These are phyloP conservation scores for Neospora caninum DNA, from an alignment of 169 alveolate species.

Conservation along the genomic window DNA sequence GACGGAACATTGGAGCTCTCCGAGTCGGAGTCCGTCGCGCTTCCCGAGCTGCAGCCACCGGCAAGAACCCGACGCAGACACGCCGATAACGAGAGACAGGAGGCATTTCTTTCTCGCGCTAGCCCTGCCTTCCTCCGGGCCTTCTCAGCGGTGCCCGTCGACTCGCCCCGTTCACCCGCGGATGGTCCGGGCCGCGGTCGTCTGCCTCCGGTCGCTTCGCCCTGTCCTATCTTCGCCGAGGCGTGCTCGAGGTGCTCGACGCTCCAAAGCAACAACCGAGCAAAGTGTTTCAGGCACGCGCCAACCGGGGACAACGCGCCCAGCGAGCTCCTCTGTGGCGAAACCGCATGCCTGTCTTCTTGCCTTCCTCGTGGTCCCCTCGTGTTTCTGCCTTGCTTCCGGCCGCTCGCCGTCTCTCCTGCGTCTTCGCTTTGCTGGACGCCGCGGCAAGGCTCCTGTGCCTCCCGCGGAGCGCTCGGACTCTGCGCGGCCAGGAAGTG, in stretches of 20 bases:
- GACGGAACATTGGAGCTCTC: too few species aligned
- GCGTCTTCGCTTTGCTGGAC: neutral
- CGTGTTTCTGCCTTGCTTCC: neutral
- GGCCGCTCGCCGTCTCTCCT: neutral
- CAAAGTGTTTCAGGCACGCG: neutral
- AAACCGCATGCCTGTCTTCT: neutral
- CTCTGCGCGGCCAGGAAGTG: neutral
- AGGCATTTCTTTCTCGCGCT: neutral
- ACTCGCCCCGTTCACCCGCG: too few species aligned
- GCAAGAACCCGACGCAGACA: neutral
- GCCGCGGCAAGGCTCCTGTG: neutral
- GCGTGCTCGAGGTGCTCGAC: conserved; percentile 34
- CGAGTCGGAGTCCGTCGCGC: neutral
- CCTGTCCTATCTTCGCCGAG: neutral
- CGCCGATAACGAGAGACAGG: neutral
- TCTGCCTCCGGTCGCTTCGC: neutral
- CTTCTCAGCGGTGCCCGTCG: too few species aligned
- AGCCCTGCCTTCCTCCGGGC: neutral
- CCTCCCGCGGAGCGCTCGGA: neutral
- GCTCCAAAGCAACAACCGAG: neutral
- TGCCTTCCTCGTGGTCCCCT: neutral
- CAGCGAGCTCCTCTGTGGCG: neutral
- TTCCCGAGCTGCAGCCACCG: too few species aligned
- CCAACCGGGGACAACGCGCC: neutral
- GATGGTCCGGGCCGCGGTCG: too few species aligned